These are phyloP conservation scores for Chalciporus sp. DNA, from an alignment of 1,284 basidiomycete species.

Conservation along the genomic window DNA sequence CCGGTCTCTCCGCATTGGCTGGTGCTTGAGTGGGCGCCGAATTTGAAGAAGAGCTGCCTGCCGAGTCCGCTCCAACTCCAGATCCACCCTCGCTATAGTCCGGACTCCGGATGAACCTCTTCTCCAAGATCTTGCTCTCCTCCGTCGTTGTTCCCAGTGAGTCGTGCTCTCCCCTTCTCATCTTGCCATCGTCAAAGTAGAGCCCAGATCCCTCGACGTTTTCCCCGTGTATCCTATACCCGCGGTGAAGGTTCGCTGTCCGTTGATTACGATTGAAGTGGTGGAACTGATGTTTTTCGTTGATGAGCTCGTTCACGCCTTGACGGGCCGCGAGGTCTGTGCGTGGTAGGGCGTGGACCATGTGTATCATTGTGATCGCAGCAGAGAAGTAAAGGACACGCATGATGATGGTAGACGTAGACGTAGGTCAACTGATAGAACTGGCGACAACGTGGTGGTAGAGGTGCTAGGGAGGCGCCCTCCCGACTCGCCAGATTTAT, in stretches of 20 bases:
- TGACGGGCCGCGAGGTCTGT: slow-evolving; percentile 23
- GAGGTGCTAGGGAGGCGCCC: background rate
- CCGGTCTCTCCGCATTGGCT: slow-evolving; percentile 5
- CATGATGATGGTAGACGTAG: slow-evolving; percentile 27
- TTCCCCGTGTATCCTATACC: slow-evolving; percentile 2
- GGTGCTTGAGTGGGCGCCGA: slow-evolving; percentile 16
- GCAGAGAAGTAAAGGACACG: slow-evolving; percentile 23
- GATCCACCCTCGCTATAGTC: slow-evolving; percentile 30
- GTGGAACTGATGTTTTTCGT: slow-evolving; percentile 31
- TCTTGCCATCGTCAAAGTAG: background rate
- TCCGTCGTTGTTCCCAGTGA: background rate
- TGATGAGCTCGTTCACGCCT: slow-evolving; percentile 19
- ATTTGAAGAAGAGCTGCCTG: slow-evolving; percentile 6
- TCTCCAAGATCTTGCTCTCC: slow-evolving; percentile 3
- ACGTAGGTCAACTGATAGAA: slow-evolving; percentile 11
- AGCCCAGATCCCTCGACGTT: background rate
- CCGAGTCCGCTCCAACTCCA: slow-evolving; percentile 6
- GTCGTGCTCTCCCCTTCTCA: background rate
- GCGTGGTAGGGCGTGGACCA: slow-evolving; percentile 24
- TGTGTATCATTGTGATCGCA: slow-evolving; percentile 30
- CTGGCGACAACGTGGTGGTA: slow-evolving; percentile 1
- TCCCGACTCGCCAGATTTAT: slow-evolving; percentile 18
- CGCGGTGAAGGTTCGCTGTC: slow-evolving; percentile 22
- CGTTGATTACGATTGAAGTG: slow-evolving; percentile 35
- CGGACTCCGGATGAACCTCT: slow-evolving; percentile 26